Base-by-base conservation (phyloP, 371 early-diverging fungal genomes). In the Mortierella sp. region DNA sequence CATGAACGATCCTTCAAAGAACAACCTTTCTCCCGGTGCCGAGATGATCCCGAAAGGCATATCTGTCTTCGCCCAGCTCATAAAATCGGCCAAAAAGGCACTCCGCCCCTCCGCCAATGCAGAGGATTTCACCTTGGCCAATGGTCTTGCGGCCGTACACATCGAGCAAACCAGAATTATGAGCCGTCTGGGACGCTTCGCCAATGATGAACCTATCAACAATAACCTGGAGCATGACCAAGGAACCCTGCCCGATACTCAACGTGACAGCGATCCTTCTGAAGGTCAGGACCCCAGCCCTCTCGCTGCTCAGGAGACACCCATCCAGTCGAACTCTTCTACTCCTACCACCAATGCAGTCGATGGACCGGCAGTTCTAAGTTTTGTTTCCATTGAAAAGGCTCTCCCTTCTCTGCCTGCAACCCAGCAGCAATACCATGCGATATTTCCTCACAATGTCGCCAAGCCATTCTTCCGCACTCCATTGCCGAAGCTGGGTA, bases 401-500 rank as follows among this genome's bases (percentile, higher is more conserved):
- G n/a, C n/a, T n/a, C n/a, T n/a, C n/a, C n/a, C n/a, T n/a, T n/a
- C n/a, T n/a, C n/a, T n/a, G n/a, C n/a, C n/a, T n/a, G n/a, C n/a
- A n/a, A n/a, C n/a, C n/a, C n/a, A n/a, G n/a, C n/a, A n/a, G n/a
- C n/a, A n/a, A n/a, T n/a, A 16, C 44, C 31, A 34, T 48, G 19
- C 7, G 31, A 37, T 44, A n/a, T 67, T 67, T 50, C n/a, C 50
- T 39, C 26, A 67, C 22, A 67, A 67, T n/a, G n/a, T 67, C 29
- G 16, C 48, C 50, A 45, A 31, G 48, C 47, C 52, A 19, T 31
- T 48, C 39, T 48, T 48, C n/a, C 45, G 67, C 39, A 31, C 37
- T 9, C 37, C 52, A 39, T 31, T 67, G 39, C 67, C 67, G 34
- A 37, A 67, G 40, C 13, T 1, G 1, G 67, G 67, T n/a, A 24